These are phyloP conservation scores for Pleurotus salmoneostramineus DNA, from an alignment of 768 basidiomycete species.

Conservation along the genomic window DNA sequence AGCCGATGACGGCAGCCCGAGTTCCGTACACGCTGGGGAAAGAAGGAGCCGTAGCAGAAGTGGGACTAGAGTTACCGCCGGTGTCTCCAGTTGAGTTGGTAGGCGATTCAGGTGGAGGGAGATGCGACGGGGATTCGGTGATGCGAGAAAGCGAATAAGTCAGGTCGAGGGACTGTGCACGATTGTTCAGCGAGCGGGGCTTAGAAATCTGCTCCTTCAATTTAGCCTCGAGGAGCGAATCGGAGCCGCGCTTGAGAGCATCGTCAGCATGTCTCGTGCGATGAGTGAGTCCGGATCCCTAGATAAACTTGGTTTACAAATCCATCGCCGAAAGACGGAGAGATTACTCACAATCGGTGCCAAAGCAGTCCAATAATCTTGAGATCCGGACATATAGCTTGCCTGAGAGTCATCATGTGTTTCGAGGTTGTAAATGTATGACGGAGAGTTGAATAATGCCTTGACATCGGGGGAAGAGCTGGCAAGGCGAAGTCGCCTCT, in stretches of 20 bases:
- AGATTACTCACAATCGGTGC: slow-evolving; percentile 62
- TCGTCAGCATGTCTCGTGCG: slow-evolving; percentile 73
- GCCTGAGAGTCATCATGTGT: slow-evolving; percentile 64
- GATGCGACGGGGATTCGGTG: slow-evolving; percentile 57
- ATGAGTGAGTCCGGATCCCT: slow-evolving; percentile 69
- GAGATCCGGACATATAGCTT: slow-evolving; percentile 51
- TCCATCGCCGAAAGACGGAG: slow-evolving; percentile 5
- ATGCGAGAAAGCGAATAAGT: slow-evolving; percentile 83
- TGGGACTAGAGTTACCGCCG: slow-evolving; percentile 76
- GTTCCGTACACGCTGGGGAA: slow-evolving; percentile 82
- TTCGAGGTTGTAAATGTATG: slow-evolving; percentile 79
- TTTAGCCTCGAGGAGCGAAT: slow-evolving; percentile 81
- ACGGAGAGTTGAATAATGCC: slow-evolving; percentile 85
- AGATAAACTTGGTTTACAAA: slow-evolving; percentile 10
- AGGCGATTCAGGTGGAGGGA: slow-evolving; percentile 74
- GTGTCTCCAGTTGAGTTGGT: slow-evolving; percentile 75
- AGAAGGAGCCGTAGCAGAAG: slow-evolving; percentile 70
- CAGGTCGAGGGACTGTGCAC: slow-evolving; percentile 87
- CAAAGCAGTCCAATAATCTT: slow-evolving; percentile 76
- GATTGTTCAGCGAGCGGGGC: slow-evolving; percentile 79
- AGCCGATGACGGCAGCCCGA: slow-evolving; percentile 39
- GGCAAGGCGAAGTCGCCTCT: slow-evolving; percentile 75
- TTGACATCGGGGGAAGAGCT: slow-evolving; percentile 94
- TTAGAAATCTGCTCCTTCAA: slow-evolving; percentile 73
- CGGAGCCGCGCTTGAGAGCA: slow-evolving; percentile 75